Percentiles rank a stretch among this genome's conserved stretches.
These are phyloP conservation scores for Gardenia jasminoides DNA, from an alignment of 257 asterid genomes.

Conservation along the genomic window DNA sequence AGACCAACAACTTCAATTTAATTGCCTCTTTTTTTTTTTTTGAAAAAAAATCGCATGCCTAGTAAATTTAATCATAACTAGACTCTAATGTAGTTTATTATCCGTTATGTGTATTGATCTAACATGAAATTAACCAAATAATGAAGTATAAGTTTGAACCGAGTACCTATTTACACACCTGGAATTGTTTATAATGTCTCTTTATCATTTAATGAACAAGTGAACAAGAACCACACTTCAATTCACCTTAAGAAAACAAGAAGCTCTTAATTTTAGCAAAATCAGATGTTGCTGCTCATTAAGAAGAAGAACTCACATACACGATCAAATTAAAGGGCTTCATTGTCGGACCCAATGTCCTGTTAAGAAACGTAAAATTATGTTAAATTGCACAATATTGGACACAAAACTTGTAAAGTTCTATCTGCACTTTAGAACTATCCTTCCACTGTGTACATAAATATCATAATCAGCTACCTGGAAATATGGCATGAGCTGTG, in stretches of 20 bases:
- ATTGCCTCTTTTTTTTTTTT: no score
- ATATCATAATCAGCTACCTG: neutral
- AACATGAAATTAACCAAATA: neutral
- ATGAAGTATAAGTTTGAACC: neutral
- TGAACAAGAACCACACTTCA: neutral
- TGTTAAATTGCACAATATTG: neutral
- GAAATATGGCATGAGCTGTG: neutral
- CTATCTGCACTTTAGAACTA: neutral
- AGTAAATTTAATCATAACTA: no score
- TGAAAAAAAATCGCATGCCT: no score
- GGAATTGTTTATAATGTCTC: neutral
- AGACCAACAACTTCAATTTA: no score
- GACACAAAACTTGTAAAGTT: neutral
- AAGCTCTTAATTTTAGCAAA: neutral
- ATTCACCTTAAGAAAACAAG: neutral
- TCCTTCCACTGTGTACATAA: neutral
- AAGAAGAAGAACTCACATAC: neutral
- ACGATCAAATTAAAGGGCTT: neutral
- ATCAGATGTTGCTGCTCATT: neutral
- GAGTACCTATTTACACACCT: neutral
- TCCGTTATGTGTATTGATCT: no score
- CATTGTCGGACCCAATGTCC: neutral
- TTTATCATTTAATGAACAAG: neutral
- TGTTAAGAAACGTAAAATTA: neutral
- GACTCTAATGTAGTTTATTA: no score